Percentiles rank a stretch among this genome's conserved stretches.
Evolutionary conservation across 1,139 yeast species (phyloP).

Genomic region (Candida mesenterica): DNA sequence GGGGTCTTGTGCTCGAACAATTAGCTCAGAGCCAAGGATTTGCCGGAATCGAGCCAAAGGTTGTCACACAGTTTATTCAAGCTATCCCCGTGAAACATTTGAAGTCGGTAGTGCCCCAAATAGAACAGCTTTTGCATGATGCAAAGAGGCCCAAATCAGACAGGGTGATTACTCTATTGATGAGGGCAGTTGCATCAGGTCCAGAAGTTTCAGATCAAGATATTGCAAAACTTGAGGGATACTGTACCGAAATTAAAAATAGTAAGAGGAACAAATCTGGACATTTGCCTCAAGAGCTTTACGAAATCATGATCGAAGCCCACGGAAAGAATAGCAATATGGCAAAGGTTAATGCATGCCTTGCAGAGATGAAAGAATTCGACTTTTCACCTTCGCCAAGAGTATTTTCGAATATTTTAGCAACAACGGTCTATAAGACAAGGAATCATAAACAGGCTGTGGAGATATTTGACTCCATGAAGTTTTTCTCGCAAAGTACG

Average conservation of each 20-base stretch:
- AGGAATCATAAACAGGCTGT: slow-evolving; percentile 61
- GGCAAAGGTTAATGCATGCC: slow-evolving; percentile 31
- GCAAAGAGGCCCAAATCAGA: slow-evolving; percentile 33
- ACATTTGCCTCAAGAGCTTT: slow-evolving; percentile 24
- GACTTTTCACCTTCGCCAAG: slow-evolving; percentile 54
- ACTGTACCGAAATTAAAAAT: slow-evolving; percentile 14
- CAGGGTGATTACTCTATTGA: slow-evolving; percentile 42
- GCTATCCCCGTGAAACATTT: slow-evolving; percentile 43
- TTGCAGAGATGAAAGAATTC: slow-evolving; percentile 49
- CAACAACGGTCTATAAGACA: slow-evolving; percentile 58
- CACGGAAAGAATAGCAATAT: slow-evolving; percentile 36
- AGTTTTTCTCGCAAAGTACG: slow-evolving; percentile 62
- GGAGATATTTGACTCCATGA: slow-evolving; percentile 80
- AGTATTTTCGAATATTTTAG: slow-evolving; percentile 63
- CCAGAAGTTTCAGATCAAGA: slow-evolving; percentile 22
- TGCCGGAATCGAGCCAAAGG: slow-evolving; percentile 30
- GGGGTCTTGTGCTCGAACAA: slow-evolving; percentile 53
- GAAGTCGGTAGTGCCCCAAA: slow-evolving; percentile 30
- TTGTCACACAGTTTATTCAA: slow-evolving; percentile 41
- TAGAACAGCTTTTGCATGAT: slow-evolving; percentile 33
- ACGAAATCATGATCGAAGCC: slow-evolving; percentile 40
- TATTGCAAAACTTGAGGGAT: slow-evolving; percentile 25
- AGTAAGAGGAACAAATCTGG: slow-evolving; percentile 14
- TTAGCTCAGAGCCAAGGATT: slow-evolving; percentile 44
- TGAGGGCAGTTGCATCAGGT: slow-evolving; percentile 39